Evolutionary conservation across 305 asterid species (phyloP).

Genomic region (Fraxinus albicans): DNA sequence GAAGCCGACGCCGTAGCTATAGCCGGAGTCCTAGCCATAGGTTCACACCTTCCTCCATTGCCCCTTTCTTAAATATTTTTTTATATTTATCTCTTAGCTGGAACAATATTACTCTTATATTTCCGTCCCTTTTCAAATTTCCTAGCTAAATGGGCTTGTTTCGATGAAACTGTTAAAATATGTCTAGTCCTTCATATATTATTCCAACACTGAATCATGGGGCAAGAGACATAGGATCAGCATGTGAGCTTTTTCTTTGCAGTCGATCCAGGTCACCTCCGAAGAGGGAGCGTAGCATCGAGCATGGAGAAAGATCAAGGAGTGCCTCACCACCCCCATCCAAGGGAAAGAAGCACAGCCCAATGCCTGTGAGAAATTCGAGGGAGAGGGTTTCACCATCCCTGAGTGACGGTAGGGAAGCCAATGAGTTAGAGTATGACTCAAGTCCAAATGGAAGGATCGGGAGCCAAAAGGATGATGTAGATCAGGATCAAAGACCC

Average conservation of each 20-base stretch:
- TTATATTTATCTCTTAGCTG: not conserved
- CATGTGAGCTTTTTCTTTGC: conserved; percentile 6
- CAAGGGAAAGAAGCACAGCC: conserved; percentile 56
- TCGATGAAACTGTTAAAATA: not conserved
- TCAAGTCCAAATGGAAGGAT: not conserved
- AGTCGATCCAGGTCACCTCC: conserved; percentile 87
- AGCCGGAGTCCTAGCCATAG: conserved; percentile 89
- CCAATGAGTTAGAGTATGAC: not conserved
- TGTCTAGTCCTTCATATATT: not conserved
- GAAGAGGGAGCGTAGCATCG: conserved; percentile 52
- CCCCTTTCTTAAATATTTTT: not conserved
- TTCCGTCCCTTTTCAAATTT: not conserved
- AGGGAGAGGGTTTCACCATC: conserved; percentile 29
- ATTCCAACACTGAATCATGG: not conserved
- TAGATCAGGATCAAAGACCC: conserved; percentile 41
- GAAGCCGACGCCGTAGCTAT: conserved; percentile 64
- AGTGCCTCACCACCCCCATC: conserved; percentile 45
- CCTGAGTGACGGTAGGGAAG: not conserved
- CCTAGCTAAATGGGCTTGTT: not conserved
- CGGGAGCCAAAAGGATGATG: conserved; percentile 38
- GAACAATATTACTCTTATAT: not conserved
- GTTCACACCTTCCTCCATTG: conserved; percentile 22
- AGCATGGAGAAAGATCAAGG: conserved; percentile 53
- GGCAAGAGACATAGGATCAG: not conserved
- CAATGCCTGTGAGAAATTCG: conserved; percentile 48